These are phyloP conservation scores for Epichloe baconii DNA, from an alignment of 2,329 filamentous ascomycete genomes.

Conservation along the genomic window DNA sequence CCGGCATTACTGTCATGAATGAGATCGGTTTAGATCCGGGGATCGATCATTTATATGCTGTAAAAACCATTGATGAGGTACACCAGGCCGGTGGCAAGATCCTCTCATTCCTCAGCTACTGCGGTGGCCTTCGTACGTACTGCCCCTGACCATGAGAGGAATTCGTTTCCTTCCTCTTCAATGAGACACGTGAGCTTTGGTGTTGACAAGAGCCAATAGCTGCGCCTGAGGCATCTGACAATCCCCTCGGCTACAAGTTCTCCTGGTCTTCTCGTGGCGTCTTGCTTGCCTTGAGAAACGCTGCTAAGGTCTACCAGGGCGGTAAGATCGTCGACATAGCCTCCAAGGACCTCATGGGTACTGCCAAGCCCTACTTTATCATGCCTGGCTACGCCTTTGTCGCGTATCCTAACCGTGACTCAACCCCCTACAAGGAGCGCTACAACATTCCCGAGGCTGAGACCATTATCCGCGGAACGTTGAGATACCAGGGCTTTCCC, in stretches of 20 bases:
- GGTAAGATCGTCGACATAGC: slow-evolving; percentile 58
- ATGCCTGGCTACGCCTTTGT: slow-evolving; percentile 82
- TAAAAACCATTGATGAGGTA: slow-evolving; percentile 81
- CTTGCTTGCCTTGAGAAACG: slow-evolving; percentile 72
- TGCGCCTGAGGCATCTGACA: slow-evolving; percentile 57
- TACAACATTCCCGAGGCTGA: slow-evolving; percentile 90
- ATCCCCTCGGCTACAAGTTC: slow-evolving; percentile 76
- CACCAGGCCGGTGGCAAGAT: slow-evolving; percentile 81
- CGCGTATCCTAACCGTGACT: slow-evolving; percentile 88
- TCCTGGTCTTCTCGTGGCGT: slow-evolving; percentile 72
- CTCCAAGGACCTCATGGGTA: slow-evolving; percentile 31
- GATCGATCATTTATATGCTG: slow-evolving; percentile 60
- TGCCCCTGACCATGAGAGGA: no score
- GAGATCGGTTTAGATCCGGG: slow-evolving; percentile 73
- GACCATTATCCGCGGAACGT: slow-evolving; percentile 69
- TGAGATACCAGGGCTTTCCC: slow-evolving; percentile 82
- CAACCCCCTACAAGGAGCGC: slow-evolving; percentile 71
- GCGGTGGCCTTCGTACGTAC: slow-evolving; percentile 33
- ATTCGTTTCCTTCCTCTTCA: no score
- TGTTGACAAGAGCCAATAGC: slow-evolving; percentile 37
- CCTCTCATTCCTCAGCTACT: slow-evolving; percentile 68
- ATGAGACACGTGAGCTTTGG: no score
- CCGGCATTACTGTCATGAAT: slow-evolving; percentile 95
- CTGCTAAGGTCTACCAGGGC: slow-evolving; percentile 70
- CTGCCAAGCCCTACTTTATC: slow-evolving; percentile 72